A percentile compares a stretch with the other conserved stretches of the same genome.
Evolutionary conservation across 805 yeast genomes (phyloP).

Genomic region (Wickerhamiella hasegawae): DNA sequence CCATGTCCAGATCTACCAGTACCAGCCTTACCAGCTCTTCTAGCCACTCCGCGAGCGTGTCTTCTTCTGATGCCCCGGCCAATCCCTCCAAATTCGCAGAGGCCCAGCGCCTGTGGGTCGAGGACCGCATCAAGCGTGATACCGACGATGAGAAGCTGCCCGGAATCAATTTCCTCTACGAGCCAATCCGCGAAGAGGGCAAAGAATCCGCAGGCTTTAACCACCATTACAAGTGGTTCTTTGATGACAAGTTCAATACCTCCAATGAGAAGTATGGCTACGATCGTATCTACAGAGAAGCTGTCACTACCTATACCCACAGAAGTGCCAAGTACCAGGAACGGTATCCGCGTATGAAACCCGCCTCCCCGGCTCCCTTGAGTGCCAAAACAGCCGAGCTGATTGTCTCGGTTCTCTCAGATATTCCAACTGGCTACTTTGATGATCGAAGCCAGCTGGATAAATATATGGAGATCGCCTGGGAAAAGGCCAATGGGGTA

Average conservation of each 20-base stretch:
- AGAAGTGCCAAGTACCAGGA: conserved; percentile 5
- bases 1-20: no score
- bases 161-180: neutral
- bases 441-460: conserved; percentile 8
- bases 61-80: no score
- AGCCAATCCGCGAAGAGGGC: no score
- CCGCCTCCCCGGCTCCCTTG: neutral
- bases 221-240: conserved; percentile 15
- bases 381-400: neutral
- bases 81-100: no score
- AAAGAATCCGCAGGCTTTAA: neutral
- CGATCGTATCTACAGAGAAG: conserved; percentile 13
- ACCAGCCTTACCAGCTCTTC: no score
- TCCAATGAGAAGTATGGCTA: conserved; percentile 15
- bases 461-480: conserved; percentile 12
- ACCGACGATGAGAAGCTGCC: no score
- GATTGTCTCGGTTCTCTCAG: conserved; percentile 3
- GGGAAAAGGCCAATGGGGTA: conserved; percentile 14
- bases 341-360: neutral
- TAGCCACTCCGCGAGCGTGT: no score
- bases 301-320: conserved; percentile 5
- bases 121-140: no score
- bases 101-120: no score
- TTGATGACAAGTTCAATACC: conserved; percentile 14
- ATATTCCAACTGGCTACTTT: conserved; percentile 4